A percentile compares a stretch with the other conserved stretches of the same genome.
Evolutionary conservation across 1,139 yeast species (phyloP).

Genomic region (Geotrichum restrictum): DNA sequence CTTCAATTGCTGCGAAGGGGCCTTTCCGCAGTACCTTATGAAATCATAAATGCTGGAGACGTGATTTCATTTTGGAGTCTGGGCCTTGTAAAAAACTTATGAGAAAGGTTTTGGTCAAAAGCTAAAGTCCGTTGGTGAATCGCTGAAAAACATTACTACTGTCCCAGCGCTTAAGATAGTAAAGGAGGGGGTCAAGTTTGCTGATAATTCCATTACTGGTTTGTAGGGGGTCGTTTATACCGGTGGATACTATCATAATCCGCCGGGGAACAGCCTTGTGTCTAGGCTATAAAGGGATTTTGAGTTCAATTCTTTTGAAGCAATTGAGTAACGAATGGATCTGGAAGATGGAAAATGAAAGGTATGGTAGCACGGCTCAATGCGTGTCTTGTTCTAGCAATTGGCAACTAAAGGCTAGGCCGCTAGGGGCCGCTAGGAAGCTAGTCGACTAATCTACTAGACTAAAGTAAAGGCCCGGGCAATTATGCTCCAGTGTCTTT

Average conservation of each 20-base stretch:
- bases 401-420: too few species aligned
- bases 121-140: background rate
- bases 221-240: conserved; percentile 1
- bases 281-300: conserved; percentile 1
- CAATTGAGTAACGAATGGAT: too few species aligned
- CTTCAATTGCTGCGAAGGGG: conserved; percentile 1
- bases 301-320: conserved; percentile 4
- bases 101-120: background rate
- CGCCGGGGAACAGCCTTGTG: conserved; percentile 2
- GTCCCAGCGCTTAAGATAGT: conserved; percentile 2
- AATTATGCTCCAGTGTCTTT: too few species aligned
- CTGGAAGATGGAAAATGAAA: too few species aligned
- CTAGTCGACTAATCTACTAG: too few species aligned
- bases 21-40: conserved; percentile 1
- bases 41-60: background rate
- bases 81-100: background rate
- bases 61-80: background rate
- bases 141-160: background rate
- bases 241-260: background rate
- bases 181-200: background rate
- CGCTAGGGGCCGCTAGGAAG: too few species aligned
- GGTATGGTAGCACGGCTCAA: too few species aligned
- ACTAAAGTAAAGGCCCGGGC: too few species aligned
- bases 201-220: conserved; percentile 1
- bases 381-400: too few species aligned